Evolutionary conservation across 441 rosid species (phyloP), one percentile per base, ranked within the genome.

Genomic region (Arabidopsis hybrid): DNA sequence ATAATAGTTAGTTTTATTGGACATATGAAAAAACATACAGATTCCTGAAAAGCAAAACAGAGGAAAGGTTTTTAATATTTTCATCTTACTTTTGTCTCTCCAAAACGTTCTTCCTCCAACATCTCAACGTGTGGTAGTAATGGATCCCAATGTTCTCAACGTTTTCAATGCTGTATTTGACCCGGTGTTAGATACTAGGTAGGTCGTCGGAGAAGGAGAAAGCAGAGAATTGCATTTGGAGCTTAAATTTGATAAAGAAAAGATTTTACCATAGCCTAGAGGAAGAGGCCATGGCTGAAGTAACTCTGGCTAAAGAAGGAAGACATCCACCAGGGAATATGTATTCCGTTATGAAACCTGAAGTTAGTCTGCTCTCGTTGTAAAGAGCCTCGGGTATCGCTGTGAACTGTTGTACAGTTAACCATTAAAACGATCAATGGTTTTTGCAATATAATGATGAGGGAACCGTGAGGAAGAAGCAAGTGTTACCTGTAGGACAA

Each of bases 261-360:
- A 4, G 45, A 13, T 58, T 59, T 38, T 83, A 90, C 96, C 96
- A 86, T 61, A 91, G 86, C 74, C 85, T 85, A 0, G 97, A 85
- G 2, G 91, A 60, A 61, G 86, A 75, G 57, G 86, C 76, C 94
- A 88, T 93, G 47, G 92, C 94, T 31, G 90, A 65, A 39, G 89
- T 84, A 77, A 91, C 78, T 74, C 92, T 87, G 11, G 89, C 79
- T 51, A 93, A 76, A 26, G 97, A 89, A 81, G 96, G 98, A 82
- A 93, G 75, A 72, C 96, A 88, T 63, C 85, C 92, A 12, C 98
- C 97, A 0, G 92, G 96, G 72, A 93, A 93, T 52, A 93, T 90
- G 42, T 91, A 91, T 72, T 93, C 97, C 69, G 74, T 93, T 4
- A 93, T 82, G 50, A 88, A 93, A 75, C 79, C 95, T 46, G 96